Evolutionary conservation across 352 stramenopile species (phyloP), one percentile per base, ranked within the genome.

Genomic region (Phytophthora pluvialis): DNA sequence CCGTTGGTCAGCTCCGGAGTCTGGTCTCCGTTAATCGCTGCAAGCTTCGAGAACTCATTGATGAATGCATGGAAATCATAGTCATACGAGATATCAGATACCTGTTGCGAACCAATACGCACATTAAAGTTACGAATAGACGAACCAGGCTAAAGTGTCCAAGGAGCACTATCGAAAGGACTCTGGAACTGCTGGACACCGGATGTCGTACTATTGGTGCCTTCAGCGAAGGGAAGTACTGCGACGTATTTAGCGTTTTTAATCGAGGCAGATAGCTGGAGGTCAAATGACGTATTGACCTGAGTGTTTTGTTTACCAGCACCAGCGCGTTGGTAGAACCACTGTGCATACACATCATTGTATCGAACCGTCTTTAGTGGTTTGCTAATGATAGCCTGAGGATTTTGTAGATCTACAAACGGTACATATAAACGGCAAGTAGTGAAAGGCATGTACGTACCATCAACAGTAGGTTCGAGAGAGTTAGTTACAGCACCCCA

Each of bases 261-360:
- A 13, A 61, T 10, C 0, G 18, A 48, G 10, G 54, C 54, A 10
- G 39, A 50, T 35, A 60, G 29, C 0, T 60, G 52, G 1, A 60
- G 39, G 25, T 50, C 52, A 4, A 60, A 54, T 1, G 43, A 2
- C 31, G 35, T 38, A 18, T 64, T 56, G 6, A 16, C 1, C 12
- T 64, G 55, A 8, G 44, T 64, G 1, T 7, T 0, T 28, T 48
- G 33, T 16, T 38, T 49, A 15, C 45, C 44, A 12, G n/a, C 35
- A 18, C 33, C 55, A 29, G 55, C 55, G 0, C 45, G 45, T 3
- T 64, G 45, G 3, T 64, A 51, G 8, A 64, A 57, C 56, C 33
- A 57, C 28, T 51, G 55, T 0, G 46, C 45, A 12, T 64, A 64
- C 1, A 18, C 50, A 29, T 64, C 56, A 11, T 50, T 49, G 29